Base-by-base conservation (phyloP, 225 moss, liverwort and hornwort species). In the Marchantia paleacea region DNA sequence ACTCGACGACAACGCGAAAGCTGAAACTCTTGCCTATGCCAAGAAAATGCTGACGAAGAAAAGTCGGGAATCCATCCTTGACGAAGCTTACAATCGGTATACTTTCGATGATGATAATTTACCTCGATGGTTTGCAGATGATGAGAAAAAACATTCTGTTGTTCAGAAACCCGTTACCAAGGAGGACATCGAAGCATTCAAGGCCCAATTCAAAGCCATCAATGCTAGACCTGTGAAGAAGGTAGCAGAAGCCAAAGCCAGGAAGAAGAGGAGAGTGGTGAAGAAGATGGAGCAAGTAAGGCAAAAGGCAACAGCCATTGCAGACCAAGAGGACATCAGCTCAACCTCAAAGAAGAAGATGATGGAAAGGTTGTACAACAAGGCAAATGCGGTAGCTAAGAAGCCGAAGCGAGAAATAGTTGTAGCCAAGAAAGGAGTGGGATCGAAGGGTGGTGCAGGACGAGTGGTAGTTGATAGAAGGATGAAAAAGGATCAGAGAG, bases 271-370 rank as follows among this genome's bases (percentile, higher is more conserved):
- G 79, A 92, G 93, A 63, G 90, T 88, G 8, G 76, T 85, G 57
- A 97, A 97, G 85, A 97, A 97, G 82, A 65, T 97, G 90, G 97
- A 97, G 89, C 97, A 97, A 79, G 97, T 93, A 0, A 89, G 95
- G 2, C 88, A 88, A 28, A 97, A 97, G 68, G 97, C 97, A 14
- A 92, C 93, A 0, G 91, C 92, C 3, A 97, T 97, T 48, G 97
- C 97, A 8, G 97, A 97, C 78, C 95, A 97, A 77, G 92, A 95
- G 75, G 97, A 97, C 62, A 81, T 95, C 3, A 89, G 90, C n/a
- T 83, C 95, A 7, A 92, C 89, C 78, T 95, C 97, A 25, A 97
- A 97, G 88, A 89, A 91, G 76, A 92, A 90, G 78, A 92, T 93
- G 20, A 92, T 97, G 93, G 95, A 95, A 84, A 87, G 94, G 55